Evolutionary conservation across 148 eudicot genomes (phyloP).

Genomic region (Rheum nobile): DNA sequence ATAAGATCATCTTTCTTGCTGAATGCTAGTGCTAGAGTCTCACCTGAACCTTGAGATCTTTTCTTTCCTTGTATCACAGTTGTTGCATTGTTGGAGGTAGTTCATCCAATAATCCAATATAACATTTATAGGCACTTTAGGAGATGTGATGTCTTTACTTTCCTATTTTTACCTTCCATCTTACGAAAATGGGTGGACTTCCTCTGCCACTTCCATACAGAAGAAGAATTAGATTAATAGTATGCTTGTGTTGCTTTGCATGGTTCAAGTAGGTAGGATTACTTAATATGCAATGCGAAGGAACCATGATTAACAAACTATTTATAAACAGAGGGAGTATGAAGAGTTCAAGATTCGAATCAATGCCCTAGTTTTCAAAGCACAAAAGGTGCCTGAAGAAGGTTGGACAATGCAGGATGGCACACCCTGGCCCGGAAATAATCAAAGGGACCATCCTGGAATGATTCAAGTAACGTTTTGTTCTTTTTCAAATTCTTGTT

Average conservation of each 20-base stretch:
- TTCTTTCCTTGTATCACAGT: not conserved
- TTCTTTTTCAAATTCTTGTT: not conserved
- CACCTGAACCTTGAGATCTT: not conserved
- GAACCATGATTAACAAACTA: not conserved
- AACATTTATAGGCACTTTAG: not conserved
- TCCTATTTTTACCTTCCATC: not conserved
- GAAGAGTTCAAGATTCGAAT: constrained; percentile 14
- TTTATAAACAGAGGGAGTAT: constrained; percentile 11
- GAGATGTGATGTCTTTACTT: not conserved
- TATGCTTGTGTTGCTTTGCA: constrained; percentile 1
- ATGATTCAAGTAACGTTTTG: constrained; percentile 8
- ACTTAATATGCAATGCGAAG: not conserved
- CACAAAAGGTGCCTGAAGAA: constrained; percentile 14
- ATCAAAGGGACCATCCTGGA: constrained; percentile 14
- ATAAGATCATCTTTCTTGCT: not conserved
- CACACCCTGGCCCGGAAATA: constrained; percentile 17
- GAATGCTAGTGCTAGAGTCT: not conserved
- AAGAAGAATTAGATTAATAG: not conserved
- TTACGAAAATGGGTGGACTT: not conserved
- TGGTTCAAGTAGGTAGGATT: not conserved
- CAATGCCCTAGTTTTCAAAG: constrained; percentile 14
- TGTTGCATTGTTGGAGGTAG: not conserved
- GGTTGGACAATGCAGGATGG: constrained; percentile 18
- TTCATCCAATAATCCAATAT: not conserved
- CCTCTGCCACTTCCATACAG: not conserved